A percentile compares a stretch with the other conserved stretches of the same genome.
Conservation (phyloP, 2,329 filamentous ascomycete genomes). For the Laburnicola sp. region DNA sequence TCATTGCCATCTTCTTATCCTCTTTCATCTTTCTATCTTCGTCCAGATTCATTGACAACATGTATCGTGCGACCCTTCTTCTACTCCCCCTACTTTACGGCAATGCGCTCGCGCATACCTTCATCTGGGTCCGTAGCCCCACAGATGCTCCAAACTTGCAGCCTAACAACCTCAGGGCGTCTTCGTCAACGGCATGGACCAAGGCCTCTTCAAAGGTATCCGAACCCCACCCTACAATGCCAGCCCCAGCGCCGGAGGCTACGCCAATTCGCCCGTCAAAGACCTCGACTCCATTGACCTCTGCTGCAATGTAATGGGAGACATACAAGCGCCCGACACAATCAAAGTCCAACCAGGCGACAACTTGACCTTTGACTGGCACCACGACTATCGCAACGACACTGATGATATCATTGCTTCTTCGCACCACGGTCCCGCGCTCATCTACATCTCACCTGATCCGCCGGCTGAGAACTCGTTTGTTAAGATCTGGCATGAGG, state of each 20-base stretch:
- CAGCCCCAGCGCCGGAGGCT: conserved; percentile 40
- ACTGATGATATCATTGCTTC: conserved; percentile 40
- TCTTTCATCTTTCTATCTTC: neutral
- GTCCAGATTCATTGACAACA: conserved; percentile 2
- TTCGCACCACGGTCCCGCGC: conserved; percentile 38
- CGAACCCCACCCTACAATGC: conserved; percentile 42
- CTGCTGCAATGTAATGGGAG: conserved; percentile 45
- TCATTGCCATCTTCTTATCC: neutral
- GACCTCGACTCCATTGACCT: conserved; percentile 46
- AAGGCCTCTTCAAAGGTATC: conserved; percentile 34
- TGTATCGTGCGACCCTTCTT: conserved; percentile 17
- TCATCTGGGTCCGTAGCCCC: conserved; percentile 29
- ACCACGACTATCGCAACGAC: conserved; percentile 43
- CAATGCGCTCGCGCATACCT: conserved; percentile 30
- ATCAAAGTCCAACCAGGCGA: conserved; percentile 44
- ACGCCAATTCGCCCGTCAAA: conserved; percentile 48
- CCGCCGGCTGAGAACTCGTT: conserved; percentile 44
- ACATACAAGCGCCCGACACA: conserved; percentile 41
- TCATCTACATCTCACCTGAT: conserved; percentile 49
- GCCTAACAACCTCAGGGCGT: conserved; percentile 24
- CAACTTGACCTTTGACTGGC: conserved; percentile 47
- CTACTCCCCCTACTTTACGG: conserved; percentile 22
- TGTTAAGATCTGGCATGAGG: conserved; percentile 48
- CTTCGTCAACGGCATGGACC: conserved; percentile 37
- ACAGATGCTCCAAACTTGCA: neutral